Percentiles rank a stretch among this genome's conserved stretches.
These are phyloP conservation scores for Epichloe hybrida DNA, from an alignment of 2,329 filamentous ascomycete genomes.

Conservation along the genomic window DNA sequence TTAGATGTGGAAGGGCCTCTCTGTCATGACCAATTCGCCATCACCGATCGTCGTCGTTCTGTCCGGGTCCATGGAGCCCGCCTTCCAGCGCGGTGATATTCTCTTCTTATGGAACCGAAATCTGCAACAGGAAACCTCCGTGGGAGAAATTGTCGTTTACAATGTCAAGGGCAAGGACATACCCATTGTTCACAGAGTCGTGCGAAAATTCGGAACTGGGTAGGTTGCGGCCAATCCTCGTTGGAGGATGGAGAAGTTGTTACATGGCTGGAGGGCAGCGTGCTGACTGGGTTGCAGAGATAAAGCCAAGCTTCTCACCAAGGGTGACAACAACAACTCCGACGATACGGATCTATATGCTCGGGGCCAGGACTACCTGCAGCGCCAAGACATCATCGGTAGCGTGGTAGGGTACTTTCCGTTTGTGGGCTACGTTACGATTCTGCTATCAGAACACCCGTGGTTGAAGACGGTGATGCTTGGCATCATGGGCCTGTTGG, in stretches of 20 bases:
- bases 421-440: constrained; percentile 93
- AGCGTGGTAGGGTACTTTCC: constrained; percentile 87
- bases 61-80: constrained; percentile 73
- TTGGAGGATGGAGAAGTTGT: not conserved
- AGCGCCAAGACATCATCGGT: constrained; percentile 81
- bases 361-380: constrained; percentile 71
- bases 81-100: constrained; percentile 66
- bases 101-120: constrained; percentile 67
- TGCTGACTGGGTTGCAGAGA: constrained; percentile 22
- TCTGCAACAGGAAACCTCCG: constrained; percentile 37
- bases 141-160: constrained; percentile 48
- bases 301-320: constrained; percentile 69
- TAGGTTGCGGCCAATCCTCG: constrained; percentile 17
- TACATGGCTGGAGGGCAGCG: too few species aligned
- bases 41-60: constrained; percentile 75
- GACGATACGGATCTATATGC: constrained; percentile 88
- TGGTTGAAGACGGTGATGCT: constrained; percentile 95
- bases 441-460: constrained; percentile 85
- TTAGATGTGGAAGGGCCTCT: constrained; percentile 78
- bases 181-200: constrained; percentile 88
- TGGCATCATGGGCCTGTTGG: constrained; percentile 87
- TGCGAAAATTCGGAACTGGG: constrained; percentile 56
- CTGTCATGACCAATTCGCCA: constrained; percentile 60
- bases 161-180: constrained; percentile 91
- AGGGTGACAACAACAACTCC: constrained; percentile 90